These are phyloP conservation scores for Citrus reticulata DNA, from an alignment of 345 rosid genomes.

Conservation along the genomic window DNA sequence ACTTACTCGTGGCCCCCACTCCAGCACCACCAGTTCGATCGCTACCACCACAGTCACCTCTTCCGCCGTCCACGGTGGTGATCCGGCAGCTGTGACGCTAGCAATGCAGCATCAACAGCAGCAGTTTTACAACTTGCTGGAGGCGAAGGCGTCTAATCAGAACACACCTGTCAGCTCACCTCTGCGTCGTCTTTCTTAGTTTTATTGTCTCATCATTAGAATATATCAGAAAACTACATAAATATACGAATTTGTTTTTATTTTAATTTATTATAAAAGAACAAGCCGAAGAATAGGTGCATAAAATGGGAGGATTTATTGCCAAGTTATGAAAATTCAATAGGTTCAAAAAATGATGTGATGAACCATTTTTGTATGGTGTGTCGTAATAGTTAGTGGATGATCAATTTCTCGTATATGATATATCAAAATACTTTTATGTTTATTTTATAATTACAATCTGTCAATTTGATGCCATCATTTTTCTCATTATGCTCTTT, in stretches of 20 bases:
- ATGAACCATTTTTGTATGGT: background rate
- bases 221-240: background rate
- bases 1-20: background rate
- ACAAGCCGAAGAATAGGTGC: background rate
- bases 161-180: slow-evolving; percentile 29
- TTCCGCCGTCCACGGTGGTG: background rate
- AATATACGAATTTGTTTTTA: too few relatives aligned
- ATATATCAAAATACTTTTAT: too few relatives aligned
- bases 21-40: slow-evolving; percentile 1
- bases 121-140: slow-evolving; percentile 10
- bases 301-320: too few relatives aligned
- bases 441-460: too few relatives aligned
- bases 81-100: background rate
- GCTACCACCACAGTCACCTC: background rate
- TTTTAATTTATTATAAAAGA: background rate
- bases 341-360: background rate
- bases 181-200: slow-evolving; percentile 1
- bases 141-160: slow-evolving; percentile 26
- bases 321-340: background rate
- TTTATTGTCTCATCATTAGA: background rate
- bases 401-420: background rate
- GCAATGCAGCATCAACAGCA: slow-evolving; percentile 2
- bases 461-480: too few relatives aligned
- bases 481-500: too few relatives aligned
- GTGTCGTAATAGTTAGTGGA: background rate